These are phyloP conservation scores for Magnolia changhungtana DNA, from an alignment of 164 flowering plant species.

Conservation along the genomic window DNA sequence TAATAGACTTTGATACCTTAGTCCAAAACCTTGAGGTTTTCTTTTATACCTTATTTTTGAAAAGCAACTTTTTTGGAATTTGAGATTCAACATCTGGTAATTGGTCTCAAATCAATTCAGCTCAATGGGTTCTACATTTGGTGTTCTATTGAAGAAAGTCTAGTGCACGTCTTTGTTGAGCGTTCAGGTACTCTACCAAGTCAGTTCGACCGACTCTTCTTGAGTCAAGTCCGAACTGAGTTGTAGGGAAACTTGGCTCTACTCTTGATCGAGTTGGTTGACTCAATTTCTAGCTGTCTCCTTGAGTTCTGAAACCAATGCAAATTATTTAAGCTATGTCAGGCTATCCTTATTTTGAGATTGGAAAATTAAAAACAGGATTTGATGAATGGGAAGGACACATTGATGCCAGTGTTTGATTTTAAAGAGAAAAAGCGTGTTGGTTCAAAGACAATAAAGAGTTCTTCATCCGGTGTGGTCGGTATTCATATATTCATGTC, in stretches of 20 bases:
- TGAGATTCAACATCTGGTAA: background rate
- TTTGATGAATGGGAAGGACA: constrained; percentile 78
- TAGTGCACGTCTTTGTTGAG: background rate
- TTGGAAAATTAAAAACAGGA: constrained; percentile 45
- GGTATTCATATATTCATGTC: constrained; percentile 11
- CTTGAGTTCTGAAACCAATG: background rate
- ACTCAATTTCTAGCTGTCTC: background rate
- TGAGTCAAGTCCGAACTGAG: background rate
- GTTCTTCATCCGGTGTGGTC: constrained; percentile 88
- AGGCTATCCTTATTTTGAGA: constrained; percentile 8
- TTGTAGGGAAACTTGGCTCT: background rate
- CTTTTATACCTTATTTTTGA: constrained; percentile 5
- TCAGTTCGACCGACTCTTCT: background rate
- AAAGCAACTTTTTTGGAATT: background rate
- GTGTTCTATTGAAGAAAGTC: background rate
- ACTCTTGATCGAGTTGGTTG: background rate
- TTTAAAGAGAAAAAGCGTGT: constrained; percentile 76
- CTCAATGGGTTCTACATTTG: background rate
- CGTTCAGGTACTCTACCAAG: background rate
- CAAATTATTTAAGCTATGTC: background rate
- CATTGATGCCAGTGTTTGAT: constrained; percentile 73
- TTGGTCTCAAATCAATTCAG: background rate
- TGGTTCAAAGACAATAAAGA: constrained; percentile 60
- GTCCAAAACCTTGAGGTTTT: constrained; percentile 86
- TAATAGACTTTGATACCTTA: constrained; percentile 80